A percentile compares a stretch with the other conserved stretches of the same genome.
Evolutionary conservation across 1,284 basidiomycete genomes (phyloP).

Genomic region (Caloboletus firmus): DNA sequence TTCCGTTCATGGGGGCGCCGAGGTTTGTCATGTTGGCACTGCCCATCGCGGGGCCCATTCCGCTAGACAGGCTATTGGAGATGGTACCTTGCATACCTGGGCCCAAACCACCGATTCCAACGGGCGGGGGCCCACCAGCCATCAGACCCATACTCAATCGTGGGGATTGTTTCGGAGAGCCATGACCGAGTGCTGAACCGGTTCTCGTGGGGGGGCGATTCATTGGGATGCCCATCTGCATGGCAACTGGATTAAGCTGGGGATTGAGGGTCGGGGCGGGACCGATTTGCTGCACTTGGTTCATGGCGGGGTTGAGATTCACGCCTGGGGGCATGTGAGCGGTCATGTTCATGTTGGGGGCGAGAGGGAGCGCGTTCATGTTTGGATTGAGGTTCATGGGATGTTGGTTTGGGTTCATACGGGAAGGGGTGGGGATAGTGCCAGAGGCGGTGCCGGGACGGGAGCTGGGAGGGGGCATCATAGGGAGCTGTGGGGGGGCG

Average conservation of each 20-base stretch:
- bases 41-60: conserved; percentile 12
- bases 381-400: conserved; percentile 27
- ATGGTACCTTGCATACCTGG: conserved; percentile 13
- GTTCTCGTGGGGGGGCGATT: conserved; percentile 33
- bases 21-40: conserved; percentile 11
- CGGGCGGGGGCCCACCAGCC: background rate
- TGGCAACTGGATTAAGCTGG: conserved; percentile 10
- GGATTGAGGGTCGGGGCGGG: conserved; percentile 6
- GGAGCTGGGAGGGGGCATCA: conserved; percentile 30
- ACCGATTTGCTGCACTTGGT: conserved; percentile 20
- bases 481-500: conserved; percentile 5
- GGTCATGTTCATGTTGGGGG: conserved; percentile 15
- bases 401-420: conserved; percentile 25
- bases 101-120: conserved; percentile 12
- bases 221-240: conserved; percentile 27
- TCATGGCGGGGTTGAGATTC: conserved; percentile 20
- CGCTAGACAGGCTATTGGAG: conserved; percentile 13
- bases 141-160: conserved; percentile 22
- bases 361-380: conserved; percentile 18
- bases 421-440: conserved; percentile 16
- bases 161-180: conserved; percentile 33
- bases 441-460: conserved; percentile 31
- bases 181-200: conserved; percentile 27
- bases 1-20: conserved; percentile 18
- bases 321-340: conserved; percentile 14